Base-by-base conservation (phyloP, 2,329 filamentous ascomycete species). In the Neobulgaria alba region DNA sequence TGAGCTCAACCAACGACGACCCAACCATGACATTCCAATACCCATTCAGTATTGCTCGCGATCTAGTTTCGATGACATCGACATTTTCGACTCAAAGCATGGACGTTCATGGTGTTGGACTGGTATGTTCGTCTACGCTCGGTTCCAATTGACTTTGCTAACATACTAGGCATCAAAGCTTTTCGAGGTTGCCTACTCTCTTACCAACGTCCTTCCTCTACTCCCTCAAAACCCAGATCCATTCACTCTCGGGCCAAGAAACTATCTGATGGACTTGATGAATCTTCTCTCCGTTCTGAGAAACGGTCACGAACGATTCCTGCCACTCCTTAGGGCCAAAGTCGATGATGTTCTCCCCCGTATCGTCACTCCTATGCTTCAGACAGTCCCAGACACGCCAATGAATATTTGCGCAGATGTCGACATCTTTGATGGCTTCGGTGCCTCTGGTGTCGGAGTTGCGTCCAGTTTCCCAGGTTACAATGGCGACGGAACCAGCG, bases 281-380 rank as follows among this genome's bases (percentile, higher is more conserved):
- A 75, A 73, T 43, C 70, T 87, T 7, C 68, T 88, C 2, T 78
- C 79, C 2, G 68, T 77, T 7, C 71, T 92, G 14, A 82, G 84
- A n/a, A 80, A 77, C 42, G 85, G 85, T 5, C 74, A 89, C 42
- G 74, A 82, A 47, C 80, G 82, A 38, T 92, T 87, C 57, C 67
- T 90, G 10, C 85, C 85, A 2, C 69, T 93, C 0, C 70, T 94
- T 1, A 64, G 92, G 41, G 75, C 73, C 58, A 92, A 90, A 64
- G 73, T 90, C 29, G 72, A 80, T 46, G 82, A 90, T 31, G 71
- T 82, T 3, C 64, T 89, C 3, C 82, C 82, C 5, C 69, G 69
- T 10, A 65, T 81, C 12, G 67, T 70, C 43, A 77, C 72, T 49
- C 77, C 77, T 1, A 72, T 76, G 65, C 67, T 81, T 10, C 71